A percentile compares a stretch with the other conserved stretches of the same genome.
Evolutionary conservation across 192 early-diverging fungal species (phyloP).

Genomic region (Gaertneriomyces semiglobifer): DNA sequence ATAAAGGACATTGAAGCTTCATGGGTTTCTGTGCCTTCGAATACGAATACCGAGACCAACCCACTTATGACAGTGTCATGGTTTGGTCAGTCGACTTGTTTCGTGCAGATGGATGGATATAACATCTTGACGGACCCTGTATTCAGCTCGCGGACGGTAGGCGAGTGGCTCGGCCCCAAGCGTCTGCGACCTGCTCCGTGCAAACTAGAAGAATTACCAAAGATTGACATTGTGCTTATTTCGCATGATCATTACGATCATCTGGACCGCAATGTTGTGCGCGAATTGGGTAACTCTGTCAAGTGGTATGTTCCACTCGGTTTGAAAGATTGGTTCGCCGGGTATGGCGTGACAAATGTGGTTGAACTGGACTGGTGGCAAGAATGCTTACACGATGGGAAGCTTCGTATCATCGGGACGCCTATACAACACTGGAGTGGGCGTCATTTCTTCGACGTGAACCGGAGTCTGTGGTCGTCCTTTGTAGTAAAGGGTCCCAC

Average conservation of each 20-base stretch:
- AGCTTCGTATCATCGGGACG: constrained; percentile 42
- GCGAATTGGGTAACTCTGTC: constrained; percentile 47
- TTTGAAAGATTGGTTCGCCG: constrained; percentile 43
- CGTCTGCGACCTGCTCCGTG: constrained; percentile 52
- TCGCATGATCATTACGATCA: constrained; percentile 60
- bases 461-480: constrained; percentile 49
- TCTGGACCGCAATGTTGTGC: constrained; percentile 50
- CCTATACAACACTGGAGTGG: constrained; percentile 45
- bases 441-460: constrained; percentile 44
- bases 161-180: constrained; percentile 44
- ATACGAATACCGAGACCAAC: neutral
- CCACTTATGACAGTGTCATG: constrained; percentile 33
- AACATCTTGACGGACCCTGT: constrained; percentile 55
- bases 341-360: constrained; percentile 46
- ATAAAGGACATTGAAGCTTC: constrained; percentile 8
- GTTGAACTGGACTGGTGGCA: constrained; percentile 61
- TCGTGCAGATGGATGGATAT: constrained; percentile 54
- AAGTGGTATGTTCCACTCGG: constrained; percentile 59
- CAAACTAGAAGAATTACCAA: constrained; percentile 41
- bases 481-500: constrained; percentile 44
- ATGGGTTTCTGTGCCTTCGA: constrained; percentile 8
- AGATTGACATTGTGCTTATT: constrained; percentile 52
- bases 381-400: constrained; percentile 42
- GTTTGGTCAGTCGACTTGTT: constrained; percentile 50
- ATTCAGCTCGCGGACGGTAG: constrained; percentile 43